Base-by-base conservation (phyloP, 2,329 filamentous ascomycete genomes). In the Hirsutella rhossiliensis region DNA sequence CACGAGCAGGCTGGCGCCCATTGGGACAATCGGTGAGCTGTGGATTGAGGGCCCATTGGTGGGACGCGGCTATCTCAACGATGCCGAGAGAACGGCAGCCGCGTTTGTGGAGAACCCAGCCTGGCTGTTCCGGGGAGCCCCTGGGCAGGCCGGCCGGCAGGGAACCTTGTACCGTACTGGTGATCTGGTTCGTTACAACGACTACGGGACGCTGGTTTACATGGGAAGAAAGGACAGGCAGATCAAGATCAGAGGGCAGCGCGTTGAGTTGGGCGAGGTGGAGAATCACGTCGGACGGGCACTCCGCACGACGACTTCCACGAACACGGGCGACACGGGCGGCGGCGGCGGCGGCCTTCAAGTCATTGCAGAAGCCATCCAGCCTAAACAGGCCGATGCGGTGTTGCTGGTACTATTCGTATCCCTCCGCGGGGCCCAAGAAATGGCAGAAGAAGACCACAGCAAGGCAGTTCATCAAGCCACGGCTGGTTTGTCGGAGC, bases 51-150 rank as follows among this genome's bases (percentile, higher is more conserved):
- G 67, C 1, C 69, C 70, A 3, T 62, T 64, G 11, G 57, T 76
- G n/a, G 71, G 65, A 13, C 56, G 63, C 31, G 70, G 69, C n/a
- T 76, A 76, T 47, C 56, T 73, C 20, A 65, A 69, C 38, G 62
- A 70, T 17, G 54, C 59, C 0, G 55, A 58, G 19, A 68, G 69
- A 47, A 75, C 72, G 0, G 54, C 58, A 11, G 63, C 62, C 19
- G 58, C 61, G 0, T 76, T 75, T 44, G 63, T 75, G 28, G 52
- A 60, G 18, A 58, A 64, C 44, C 68, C 65, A 1, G 43, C 44
- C 0, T 73, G 68, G 69, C 50, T 53, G 4, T 6, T 50, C 2
- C 32, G 39, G 5, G 50, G 50, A 15, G 17, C 18, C 11, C 12
- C 54, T 51, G 43, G 62, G 62, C 30, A 49, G 58, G 41, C 54